These are phyloP conservation scores for bread wheat (Triticum aestivum) DNA, from an alignment of 176 grass and related monocot species.

Conservation along the genomic window IWGSC_CS_RefSeq_v2.1 NC_057804.1:454089015-454089514, in stretches of 20 bases:
- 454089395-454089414: background rate
- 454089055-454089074: slow-evolving; percentile 73
- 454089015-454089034: slow-evolving; percentile 57
- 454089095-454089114: slow-evolving; percentile 68
- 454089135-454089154: slow-evolving; percentile 55
- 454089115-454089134: slow-evolving; percentile 79
- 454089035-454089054: slow-evolving; percentile 87
- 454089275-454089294: slow-evolving; percentile 78
- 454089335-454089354: slow-evolving; percentile 2
- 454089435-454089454: background rate
- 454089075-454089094: slow-evolving; percentile 65
- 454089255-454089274: slow-evolving; percentile 83
- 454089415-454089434: background rate
- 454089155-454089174: slow-evolving; percentile 65
- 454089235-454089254: slow-evolving; percentile 86
- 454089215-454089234: slow-evolving; percentile 74
- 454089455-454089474: background rate
- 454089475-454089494: too few relatives aligned
- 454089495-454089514: too few relatives aligned
- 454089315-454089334: slow-evolving; percentile 63
- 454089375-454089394: background rate
- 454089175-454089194: slow-evolving; percentile 70
- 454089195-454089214: slow-evolving; percentile 53
- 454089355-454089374: background rate
- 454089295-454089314: slow-evolving; percentile 92